Evolutionary conservation across 2,329 filamentous ascomycete species (phyloP).

Genomic region (Sporothrix dimorphospora): DNA sequence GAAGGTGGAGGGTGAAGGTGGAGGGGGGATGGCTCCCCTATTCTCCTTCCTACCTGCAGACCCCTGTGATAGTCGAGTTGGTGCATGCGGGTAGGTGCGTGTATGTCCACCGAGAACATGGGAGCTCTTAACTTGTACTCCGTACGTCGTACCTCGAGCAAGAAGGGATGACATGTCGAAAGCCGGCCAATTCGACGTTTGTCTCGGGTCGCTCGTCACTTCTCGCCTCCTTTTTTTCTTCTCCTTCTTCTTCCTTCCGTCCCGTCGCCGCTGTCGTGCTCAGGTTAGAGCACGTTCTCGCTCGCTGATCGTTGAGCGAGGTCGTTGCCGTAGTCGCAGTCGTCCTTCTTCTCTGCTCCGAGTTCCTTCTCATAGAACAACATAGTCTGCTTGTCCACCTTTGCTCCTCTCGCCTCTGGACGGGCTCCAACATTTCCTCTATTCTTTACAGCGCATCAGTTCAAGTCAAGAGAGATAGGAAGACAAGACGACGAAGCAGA

Average conservation of each 20-base stretch:
- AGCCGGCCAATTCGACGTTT: background rate
- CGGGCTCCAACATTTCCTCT: background rate
- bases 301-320: background rate
- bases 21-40: background rate
- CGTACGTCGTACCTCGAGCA: background rate
- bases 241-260: background rate
- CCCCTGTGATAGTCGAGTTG: slow-evolving; percentile 21
- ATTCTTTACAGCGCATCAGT: background rate
- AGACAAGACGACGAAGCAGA: background rate
- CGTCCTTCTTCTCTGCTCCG: background rate
- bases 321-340: background rate
- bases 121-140: background rate
- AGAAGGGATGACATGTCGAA: background rate
- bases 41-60: slow-evolving; percentile 23
- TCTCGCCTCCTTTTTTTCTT: background rate
- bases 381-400: slow-evolving; percentile 1
- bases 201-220: background rate
- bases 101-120: slow-evolving; percentile 9
- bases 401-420: background rate
- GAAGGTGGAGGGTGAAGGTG: background rate
- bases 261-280: background rate
- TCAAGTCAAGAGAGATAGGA: background rate
- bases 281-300: background rate
- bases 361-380: background rate
- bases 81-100: slow-evolving; percentile 12